Base-by-base conservation (phyloP, 2,329 filamentous ascomycete species). In the Aspergillus sp. region DNA sequence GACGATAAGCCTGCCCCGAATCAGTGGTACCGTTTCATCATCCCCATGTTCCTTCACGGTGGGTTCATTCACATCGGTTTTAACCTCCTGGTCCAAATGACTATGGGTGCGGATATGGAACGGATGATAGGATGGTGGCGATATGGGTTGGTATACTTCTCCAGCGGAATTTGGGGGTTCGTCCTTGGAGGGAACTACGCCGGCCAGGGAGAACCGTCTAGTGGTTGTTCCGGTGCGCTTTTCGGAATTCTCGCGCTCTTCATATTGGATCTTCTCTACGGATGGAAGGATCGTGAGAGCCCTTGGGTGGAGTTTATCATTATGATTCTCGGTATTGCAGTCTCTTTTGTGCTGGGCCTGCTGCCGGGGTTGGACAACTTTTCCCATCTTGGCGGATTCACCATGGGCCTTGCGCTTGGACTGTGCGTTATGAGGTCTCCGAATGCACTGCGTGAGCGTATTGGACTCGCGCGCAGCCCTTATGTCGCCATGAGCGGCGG, bases 21-120 rank as follows among this genome's bases (percentile, higher is more conserved):
- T 71, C 95, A 99, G 74, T 99, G 95, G 95, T 99, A 85, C 77
- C 90, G 95, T 60, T 98, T 99, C 79, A 97, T 99, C 70, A 79
- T 89, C 2, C 93, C 95, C 40, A 97, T 99, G 61, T 99, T 99
- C 78, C 80, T 99, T 68, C 95, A 99, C 69, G 92, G 91, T 1
- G 95, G 95, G 14, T 77, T 99, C 56, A 88, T 99, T 62, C 95
- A 99, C 71, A 97, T 99, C 58, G 90, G 86, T 15, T 97, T 98
- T 82, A 99, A 99, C 75, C 82, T 99, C 76, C 82, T 98, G 7
- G 83, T 97, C 21, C 95, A 99, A 73, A 77, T 97, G 68, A 96
- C 91, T 0, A 84, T 98, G 55, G 95, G 90, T 31, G 87, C 89
- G 41, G 95, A 99, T 68, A 96, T 99, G 86, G 95, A 99, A 73